Evolutionary conservation across 1,284 basidiomycete species (phyloP), one percentile per base, ranked within the genome.

Genomic region (Pisolithus thermaeus): DNA sequence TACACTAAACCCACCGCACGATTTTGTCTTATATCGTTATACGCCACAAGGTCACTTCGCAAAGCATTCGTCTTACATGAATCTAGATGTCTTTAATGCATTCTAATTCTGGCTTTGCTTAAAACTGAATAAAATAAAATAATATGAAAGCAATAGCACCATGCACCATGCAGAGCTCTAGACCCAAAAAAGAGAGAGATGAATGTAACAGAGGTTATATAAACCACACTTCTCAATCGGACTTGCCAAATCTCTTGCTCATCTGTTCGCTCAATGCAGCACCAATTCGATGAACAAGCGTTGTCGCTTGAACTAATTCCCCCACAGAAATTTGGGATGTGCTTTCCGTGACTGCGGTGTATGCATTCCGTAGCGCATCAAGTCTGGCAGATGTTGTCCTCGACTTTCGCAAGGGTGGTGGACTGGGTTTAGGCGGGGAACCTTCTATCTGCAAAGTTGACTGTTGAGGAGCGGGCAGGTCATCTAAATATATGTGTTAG

Each of bases 301-400:
- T 60, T 11, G 68, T 68, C 7, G 70, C 70, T 22, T 70, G 67
- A 1, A 73, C 44, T 12, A 76, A 62, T 51, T 74, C 71, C 7
- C 70, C 59, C 25, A 70, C 58, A 16, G 69, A 64, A 40, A 69
- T 62, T 48, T 76, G 73, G 23, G 74, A 76, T 6, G 58, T 64
- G 14, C 63, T 64, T 7, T 67, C 60, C 7, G 60, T 55, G 14
- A 75, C 56, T 7, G 63, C 63, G 8, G 60, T 59, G 52, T 70
- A 72, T 11, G 70, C 66, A 8, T 63, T 66, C 30, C 60, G 64
- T 32, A 74, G 51, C 11, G 63, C 66, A 8, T 69, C 64, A 23
- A 76, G 59, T 9, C 63, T 61, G 8, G 63, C 52, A 7, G 67
- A 69, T 1, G 65, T 62, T 1, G 64, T 71, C 46, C 64, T 65